These are phyloP conservation scores for Ilex paraguariensis DNA, from an alignment of 305 asterid genomes.

Conservation along the genomic window DNA sequence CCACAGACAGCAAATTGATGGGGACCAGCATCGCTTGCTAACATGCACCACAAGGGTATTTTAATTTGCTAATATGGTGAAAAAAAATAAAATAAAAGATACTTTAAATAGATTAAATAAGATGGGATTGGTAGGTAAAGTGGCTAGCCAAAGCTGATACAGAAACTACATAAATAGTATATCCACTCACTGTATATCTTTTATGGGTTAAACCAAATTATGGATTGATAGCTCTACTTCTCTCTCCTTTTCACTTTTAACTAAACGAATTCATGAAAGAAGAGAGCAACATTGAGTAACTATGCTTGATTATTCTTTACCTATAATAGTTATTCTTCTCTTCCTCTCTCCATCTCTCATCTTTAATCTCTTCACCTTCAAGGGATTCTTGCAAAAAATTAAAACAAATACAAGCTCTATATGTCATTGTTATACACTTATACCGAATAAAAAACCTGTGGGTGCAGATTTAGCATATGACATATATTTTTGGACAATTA, in stretches of 20 bases:
- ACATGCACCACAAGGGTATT: conserved; percentile 43
- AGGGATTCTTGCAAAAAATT: conserved; percentile 24
- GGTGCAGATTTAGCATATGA: conserved; percentile 1
- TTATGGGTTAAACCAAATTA: conserved; percentile 15
- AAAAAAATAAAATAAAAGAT: neutral
- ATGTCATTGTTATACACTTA: neutral
- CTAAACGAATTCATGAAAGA: conserved; percentile 22
- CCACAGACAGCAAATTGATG: conserved; percentile 8
- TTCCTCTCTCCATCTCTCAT: conserved; percentile 24
- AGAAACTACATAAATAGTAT: conserved; percentile 24
- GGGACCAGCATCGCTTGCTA: conserved; percentile 52
- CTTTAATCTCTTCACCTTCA: conserved; percentile 21
- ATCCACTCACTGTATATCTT: conserved; percentile 20
- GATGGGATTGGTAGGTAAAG: conserved; percentile 30
- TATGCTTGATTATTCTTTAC: conserved; percentile 15
- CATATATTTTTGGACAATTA: conserved; percentile 10
- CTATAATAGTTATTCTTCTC: conserved; percentile 31
- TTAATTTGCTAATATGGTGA: neutral
- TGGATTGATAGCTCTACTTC: neutral
- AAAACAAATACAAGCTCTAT: neutral
- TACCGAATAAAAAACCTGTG: conserved; percentile 9
- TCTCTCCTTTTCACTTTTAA: neutral
- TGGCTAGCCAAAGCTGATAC: conserved; percentile 30
- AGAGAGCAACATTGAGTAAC: conserved; percentile 7
- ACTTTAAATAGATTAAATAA: conserved; percentile 23